Base-by-base conservation (phyloP, 2,329 filamentous ascomycete genomes). In the Zarea fungicola region DNA sequence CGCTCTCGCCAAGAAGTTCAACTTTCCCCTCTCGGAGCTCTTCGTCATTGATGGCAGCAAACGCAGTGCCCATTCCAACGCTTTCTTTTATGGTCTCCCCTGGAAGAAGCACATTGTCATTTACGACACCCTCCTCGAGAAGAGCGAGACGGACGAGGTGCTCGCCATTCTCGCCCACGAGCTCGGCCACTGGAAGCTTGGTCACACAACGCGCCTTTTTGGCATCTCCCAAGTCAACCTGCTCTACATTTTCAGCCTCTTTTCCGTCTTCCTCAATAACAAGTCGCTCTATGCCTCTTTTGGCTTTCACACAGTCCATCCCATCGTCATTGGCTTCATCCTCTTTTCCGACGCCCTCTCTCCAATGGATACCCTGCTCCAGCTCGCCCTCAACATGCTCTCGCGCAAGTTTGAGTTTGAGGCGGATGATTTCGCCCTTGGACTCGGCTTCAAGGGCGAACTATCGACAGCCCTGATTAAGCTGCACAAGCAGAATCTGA, bases 31-130 rank as follows among this genome's bases (percentile, higher is more conserved):
- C 25, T 83, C 87, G 54, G 90, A 97, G 64, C 79, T 99, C 37
- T 89, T 95, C 63, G 91, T 97, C 62, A 99, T 99, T 61, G 89
- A 95, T 62, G 89, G 89, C 51, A 90, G 85, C 73, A 93, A 91
- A 75, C 79, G 89, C 61, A 89, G 84, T 64, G 85, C 87, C 26
- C 89, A 95, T 72, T 89, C 85, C 69, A 95, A 95, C 65, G 89
- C 89, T 28, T 93, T 95, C 71, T 99, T 99, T 74, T 96, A 95
- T 60, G 93, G 93, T 52, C 80, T 99, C 49, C 93, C 93, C 35
- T 99, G 92, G 91, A 96, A 96, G 80, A 97, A 97, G 80, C 95
- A 97, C 75, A 99, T 99, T 74, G 93, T 99, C 62, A 95, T 99
- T 64, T 99, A 96, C 66, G 93, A 99, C 65, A 99, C 95, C 5